Conservation (phyloP, 768 basidiomycete genomes). For the Lactarius evosmus region DNA sequence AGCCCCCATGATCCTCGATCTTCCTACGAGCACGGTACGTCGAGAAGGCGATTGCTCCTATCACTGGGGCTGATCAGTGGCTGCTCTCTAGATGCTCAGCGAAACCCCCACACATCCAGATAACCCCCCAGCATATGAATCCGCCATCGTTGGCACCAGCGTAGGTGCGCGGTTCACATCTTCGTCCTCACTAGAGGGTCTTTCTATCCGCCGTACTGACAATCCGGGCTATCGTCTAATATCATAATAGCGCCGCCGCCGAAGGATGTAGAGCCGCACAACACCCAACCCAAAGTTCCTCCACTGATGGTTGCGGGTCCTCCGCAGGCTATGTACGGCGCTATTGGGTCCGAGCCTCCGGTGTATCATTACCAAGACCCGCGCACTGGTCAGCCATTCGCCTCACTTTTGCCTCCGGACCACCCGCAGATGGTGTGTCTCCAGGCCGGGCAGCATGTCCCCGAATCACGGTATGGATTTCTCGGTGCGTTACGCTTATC, state of each 20-base stretch:
- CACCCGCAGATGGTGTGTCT: conserved; percentile 85
- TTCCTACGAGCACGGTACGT: conserved; percentile 8
- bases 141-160: background rate
- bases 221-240: too few species aligned
- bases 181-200: background rate
- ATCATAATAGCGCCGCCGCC: background rate
- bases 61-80: background rate
- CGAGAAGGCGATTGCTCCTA: background rate
- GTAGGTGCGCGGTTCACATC: background rate
- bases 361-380: conserved; percentile 36
- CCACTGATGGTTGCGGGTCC: conserved; percentile 7
- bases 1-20: conserved; percentile 16
- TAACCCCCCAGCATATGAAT: conserved; percentile 21
- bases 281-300: background rate
- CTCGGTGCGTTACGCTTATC: conserved; percentile 50
- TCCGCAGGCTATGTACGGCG: conserved; percentile 10
- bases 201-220: background rate
- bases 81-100: conserved; percentile 2
- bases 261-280: background rate
- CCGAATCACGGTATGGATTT: conserved; percentile 61
- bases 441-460: conserved; percentile 68
- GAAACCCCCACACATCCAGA: conserved; percentile 3
- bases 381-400: conserved; percentile 36
- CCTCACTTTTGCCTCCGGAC: conserved; percentile 66
- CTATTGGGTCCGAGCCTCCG: conserved; percentile 8